Base-by-base conservation (phyloP, 164 flowering plant genomes). In the Malania oleifera region DNA sequence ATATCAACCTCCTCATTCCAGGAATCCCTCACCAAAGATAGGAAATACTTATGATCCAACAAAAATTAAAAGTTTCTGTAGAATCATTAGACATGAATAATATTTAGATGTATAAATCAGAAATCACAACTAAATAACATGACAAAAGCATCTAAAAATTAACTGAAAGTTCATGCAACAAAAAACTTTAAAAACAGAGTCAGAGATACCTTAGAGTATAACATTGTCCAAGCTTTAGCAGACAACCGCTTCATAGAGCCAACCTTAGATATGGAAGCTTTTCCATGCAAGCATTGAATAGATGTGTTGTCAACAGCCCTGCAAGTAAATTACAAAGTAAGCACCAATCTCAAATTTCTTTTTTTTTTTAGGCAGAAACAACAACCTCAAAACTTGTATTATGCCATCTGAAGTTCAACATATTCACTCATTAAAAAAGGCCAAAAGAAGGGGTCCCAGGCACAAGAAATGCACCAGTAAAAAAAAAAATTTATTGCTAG, bases 191-290 rank as follows among this genome's bases (percentile, higher is more conserved):
- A 29, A 38, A 44, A 24, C 20, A 51, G 28, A 59, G 1, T n/a
- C n/a, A 23, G 7, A 38, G 0, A 40, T 75, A 93, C 97, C 98
- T 93, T 86, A 8, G 80, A 73, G 66, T 51, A 56, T 62, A 93
- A 62, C 43, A 49, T 69, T 24, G 57, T 49, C 99, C 97, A 90
- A 54, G 97, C 90, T 57, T 65, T 69, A 45, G 69, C 61, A 45
- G 97, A 90, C 67, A 93, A 19, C 47, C 97, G 77, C 81, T 93
- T 93, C 82, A 85, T 79, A 49, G 61, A 72, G 61, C 75, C 66
- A 64, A 81, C 73, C 59, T 78, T 86, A 38, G 91, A 75, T 28
- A 65, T 72, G 29, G 96, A 86, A 29, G 83, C 85, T 76, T 77
- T 86, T 56, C 84, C 87, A 71, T 93, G 99, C 35, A 25, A 57